A percentile compares a stretch with the other conserved stretches of the same genome.
These are phyloP conservation scores for Sporothrix schenckii DNA, from an alignment of 2,329 filamentous ascomycete genomes.

Conservation along the genomic window DNA sequence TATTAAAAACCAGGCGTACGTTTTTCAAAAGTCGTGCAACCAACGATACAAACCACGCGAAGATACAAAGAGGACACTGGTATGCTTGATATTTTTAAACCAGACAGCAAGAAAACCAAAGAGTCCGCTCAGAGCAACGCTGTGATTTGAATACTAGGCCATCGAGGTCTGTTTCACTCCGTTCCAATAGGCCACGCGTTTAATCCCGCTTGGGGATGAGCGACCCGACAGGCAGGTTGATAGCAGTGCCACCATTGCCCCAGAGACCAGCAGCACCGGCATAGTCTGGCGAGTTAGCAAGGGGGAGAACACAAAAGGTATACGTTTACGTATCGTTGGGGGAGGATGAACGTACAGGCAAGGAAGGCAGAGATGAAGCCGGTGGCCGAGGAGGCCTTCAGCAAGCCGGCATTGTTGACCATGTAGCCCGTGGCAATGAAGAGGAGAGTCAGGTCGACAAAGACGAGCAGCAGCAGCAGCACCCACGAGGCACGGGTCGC, in stretches of 20 bases:
- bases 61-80: neutral
- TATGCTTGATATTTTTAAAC: neutral
- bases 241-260: slow-evolving; percentile 32
- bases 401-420: slow-evolving; percentile 18
- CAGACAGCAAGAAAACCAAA: slow-evolving; percentile 5
- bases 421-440: slow-evolving; percentile 32
- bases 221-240: slow-evolving; percentile 34
- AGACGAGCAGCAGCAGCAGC: slow-evolving; percentile 31
- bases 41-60: neutral
- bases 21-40: neutral
- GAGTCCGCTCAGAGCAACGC: neutral
- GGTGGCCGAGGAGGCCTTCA: slow-evolving; percentile 28
- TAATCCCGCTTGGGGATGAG: slow-evolving; percentile 31
- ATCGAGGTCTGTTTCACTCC: neutral
- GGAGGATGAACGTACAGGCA: slow-evolving; percentile 27
- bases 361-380: slow-evolving; percentile 32
- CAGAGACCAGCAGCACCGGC: slow-evolving; percentile 34
- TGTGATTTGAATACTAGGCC: neutral
- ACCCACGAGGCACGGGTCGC: slow-evolving; percentile 32
- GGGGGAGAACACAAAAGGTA: too few relatives aligned
- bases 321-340: too few relatives aligned
- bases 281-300: slow-evolving; percentile 28
- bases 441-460: slow-evolving; percentile 32
- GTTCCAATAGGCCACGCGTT: too few relatives aligned
- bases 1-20: slow-evolving; percentile 1